Conservation (phyloP, 2,329 filamentous ascomycete genomes). For the Blumeriella jaapii region DNA sequence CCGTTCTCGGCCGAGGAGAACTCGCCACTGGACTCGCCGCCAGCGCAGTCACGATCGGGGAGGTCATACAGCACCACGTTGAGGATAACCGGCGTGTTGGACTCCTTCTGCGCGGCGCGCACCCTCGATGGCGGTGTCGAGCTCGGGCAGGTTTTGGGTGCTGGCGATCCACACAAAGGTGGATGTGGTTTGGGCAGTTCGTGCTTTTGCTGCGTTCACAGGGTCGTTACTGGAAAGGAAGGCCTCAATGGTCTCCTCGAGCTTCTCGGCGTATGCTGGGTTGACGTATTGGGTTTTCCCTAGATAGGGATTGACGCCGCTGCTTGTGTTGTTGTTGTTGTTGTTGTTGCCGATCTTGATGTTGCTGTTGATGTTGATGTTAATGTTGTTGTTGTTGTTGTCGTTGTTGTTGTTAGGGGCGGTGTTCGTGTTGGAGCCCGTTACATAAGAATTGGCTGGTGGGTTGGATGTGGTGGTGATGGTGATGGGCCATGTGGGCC, state of each 20-base stretch:
- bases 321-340: neutral
- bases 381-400: too few species aligned
- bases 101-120: slow-evolving; percentile 29
- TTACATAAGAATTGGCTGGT: too few species aligned
- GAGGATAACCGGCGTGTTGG: slow-evolving; percentile 25
- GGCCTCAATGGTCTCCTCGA: slow-evolving; percentile 29
- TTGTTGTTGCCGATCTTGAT: too few species aligned
- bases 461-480: too few species aligned
- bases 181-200: slow-evolving; percentile 30
- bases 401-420: too few species aligned
- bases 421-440: too few species aligned
- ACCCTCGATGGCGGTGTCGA: slow-evolving; percentile 32
- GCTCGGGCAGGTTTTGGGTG: slow-evolving; percentile 28
- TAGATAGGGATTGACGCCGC: slow-evolving; percentile 32
- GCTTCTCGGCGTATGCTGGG: slow-evolving; percentile 32
- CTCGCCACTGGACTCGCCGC: slow-evolving; percentile 33
- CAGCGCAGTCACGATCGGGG: slow-evolving; percentile 35
- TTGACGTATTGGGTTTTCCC: slow-evolving; percentile 38
- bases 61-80: slow-evolving; percentile 36
- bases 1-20: slow-evolving; percentile 29
- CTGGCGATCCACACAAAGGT: slow-evolving; percentile 35
- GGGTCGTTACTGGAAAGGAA: slow-evolving; percentile 30
- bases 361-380: too few species aligned
- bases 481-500: too few species aligned
- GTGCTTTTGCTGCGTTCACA: slow-evolving; percentile 30